phyloP scores from a whole-genome alignment of 1,139 yeast genomes.

The Pichia sp. region DNA sequence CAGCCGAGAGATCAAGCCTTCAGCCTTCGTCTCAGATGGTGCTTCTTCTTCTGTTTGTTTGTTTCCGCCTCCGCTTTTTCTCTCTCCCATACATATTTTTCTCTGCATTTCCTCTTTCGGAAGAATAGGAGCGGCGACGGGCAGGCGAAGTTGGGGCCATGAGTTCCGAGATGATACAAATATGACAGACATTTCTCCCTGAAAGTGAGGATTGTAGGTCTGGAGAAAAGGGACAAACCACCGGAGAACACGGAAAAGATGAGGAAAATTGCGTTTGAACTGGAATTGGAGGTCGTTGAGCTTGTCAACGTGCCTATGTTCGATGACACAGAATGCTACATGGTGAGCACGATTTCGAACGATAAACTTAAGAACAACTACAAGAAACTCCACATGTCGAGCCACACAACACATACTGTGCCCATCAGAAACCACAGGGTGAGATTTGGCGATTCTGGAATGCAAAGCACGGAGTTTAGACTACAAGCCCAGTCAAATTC shows the following conservation, averaged over 20 bases:
- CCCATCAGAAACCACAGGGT: conserved; percentile 47
- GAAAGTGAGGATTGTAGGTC: not conserved
- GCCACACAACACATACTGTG: conserved; percentile 29
- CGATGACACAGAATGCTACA: conserved; percentile 56
- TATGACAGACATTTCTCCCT: not conserved
- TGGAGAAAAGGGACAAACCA: not conserved
- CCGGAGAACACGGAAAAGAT: not conserved
- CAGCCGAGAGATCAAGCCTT: not conserved
- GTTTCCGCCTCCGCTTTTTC: not conserved
- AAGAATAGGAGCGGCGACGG: not conserved
- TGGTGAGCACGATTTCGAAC: conserved; percentile 42
- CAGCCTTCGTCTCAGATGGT: not conserved
- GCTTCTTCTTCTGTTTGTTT: not conserved
- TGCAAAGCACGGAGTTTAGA: conserved; percentile 30
- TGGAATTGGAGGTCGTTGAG: conserved; percentile 59
- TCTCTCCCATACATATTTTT: not conserved
- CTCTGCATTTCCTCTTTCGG: not conserved
- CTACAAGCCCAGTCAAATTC: conserved; percentile 36
- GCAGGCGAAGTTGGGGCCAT: not conserved
- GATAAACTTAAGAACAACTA: conserved; percentile 32
- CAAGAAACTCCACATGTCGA: conserved; percentile 38
- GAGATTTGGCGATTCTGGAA: conserved; percentile 39
- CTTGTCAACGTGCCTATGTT: conserved; percentile 79
- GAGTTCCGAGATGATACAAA: not conserved
- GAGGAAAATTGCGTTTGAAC: conserved; percentile 43